phyloP scores from a whole-genome alignment of 306 rosid genomes.

The Cyclanthera cordifolia region DNA sequence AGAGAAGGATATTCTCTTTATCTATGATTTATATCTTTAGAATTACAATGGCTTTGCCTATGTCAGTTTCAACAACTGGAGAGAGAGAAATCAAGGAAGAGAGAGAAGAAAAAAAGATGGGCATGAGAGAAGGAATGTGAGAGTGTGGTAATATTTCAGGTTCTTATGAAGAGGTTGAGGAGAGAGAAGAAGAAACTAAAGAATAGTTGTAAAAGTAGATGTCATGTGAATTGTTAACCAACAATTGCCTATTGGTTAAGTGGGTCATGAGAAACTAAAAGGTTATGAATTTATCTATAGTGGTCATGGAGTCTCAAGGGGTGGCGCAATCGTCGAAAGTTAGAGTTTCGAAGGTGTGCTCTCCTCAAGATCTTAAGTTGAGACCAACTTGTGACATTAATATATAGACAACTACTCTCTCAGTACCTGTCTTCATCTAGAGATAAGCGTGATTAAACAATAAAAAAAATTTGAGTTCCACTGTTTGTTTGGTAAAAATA shows the following conservation, averaged over 20 bases:
- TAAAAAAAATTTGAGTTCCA: too few relatives aligned
- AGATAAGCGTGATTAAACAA: too few relatives aligned
- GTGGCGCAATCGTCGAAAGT: too few relatives aligned
- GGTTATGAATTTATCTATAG: too few relatives aligned
- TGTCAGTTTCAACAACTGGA: neutral
- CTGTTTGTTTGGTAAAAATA: too few relatives aligned
- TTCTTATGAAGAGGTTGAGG: conserved; percentile 30
- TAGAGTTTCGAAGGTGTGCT: too few relatives aligned
- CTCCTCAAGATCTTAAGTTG: too few relatives aligned
- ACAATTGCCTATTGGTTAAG: neutral
- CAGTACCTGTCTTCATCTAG: too few relatives aligned
- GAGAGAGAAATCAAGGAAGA: neutral
- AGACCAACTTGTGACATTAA: too few relatives aligned
- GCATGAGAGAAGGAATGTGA: conserved; percentile 19
- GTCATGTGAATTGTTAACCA: neutral
- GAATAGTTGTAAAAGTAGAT: conserved; percentile 7
- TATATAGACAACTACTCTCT: too few relatives aligned
- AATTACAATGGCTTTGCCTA: neutral
- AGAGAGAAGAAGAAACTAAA: conserved; percentile 9
- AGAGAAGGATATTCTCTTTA: neutral
- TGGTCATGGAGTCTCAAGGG: too few relatives aligned
- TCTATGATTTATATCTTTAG: neutral
- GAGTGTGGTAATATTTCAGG: conserved; percentile 26
- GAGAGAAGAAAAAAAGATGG: neutral
- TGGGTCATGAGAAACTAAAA: neutral